phyloP scores from a whole-genome alignment of 2,329 filamentous ascomycete genomes.

The Dactylellina haptotyla region DNA sequence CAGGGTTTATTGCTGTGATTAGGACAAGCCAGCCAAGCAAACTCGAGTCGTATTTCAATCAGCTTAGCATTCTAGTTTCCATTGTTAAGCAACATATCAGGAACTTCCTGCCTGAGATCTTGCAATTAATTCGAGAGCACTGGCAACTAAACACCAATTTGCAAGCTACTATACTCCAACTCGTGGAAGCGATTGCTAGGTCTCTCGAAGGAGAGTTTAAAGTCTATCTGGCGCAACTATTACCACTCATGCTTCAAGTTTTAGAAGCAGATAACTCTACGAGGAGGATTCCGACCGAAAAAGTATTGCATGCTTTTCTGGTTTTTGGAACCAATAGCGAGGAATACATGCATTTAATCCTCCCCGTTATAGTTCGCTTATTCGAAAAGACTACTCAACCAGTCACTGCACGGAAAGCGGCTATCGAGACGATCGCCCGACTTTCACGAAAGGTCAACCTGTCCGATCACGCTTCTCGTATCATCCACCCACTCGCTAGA shows the following conservation, averaged over 20 bases:
- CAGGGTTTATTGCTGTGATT: conserved; percentile 91
- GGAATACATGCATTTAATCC: conserved; percentile 99
- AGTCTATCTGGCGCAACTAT: conserved; percentile 85
- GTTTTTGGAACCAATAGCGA: conserved; percentile 95
- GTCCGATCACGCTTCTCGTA: conserved; percentile 94
- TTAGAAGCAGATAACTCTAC: conserved; percentile 83
- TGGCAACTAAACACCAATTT: conserved; percentile 84
- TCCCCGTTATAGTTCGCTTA: conserved; percentile 91
- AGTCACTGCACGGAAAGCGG: conserved; percentile 79
- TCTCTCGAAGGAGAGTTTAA: conserved; percentile 98
- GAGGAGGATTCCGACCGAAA: conserved; percentile 83
- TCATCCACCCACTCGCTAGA: conserved; percentile 90
- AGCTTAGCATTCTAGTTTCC: conserved; percentile 88
- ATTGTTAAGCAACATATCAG: conserved; percentile 97
- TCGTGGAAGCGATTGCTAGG: conserved; percentile 92
- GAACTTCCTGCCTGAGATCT: conserved; percentile 85
- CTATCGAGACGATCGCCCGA: conserved; percentile 93
- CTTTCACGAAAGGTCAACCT: conserved; percentile 96
- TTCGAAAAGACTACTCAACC: conserved; percentile 91
- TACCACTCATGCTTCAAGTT: conserved; percentile 93
- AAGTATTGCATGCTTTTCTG: conserved; percentile 91
- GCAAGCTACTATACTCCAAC: conserved; percentile 87
- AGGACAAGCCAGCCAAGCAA: conserved; percentile 79
- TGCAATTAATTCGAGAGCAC: conserved; percentile 86
- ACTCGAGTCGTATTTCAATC: conserved; percentile 96